Evolutionary conservation across 495 filamentous ascomycete genomes (phyloP), one percentile per base, ranked within the genome.

Genomic region (Tuber aestivum): DNA sequence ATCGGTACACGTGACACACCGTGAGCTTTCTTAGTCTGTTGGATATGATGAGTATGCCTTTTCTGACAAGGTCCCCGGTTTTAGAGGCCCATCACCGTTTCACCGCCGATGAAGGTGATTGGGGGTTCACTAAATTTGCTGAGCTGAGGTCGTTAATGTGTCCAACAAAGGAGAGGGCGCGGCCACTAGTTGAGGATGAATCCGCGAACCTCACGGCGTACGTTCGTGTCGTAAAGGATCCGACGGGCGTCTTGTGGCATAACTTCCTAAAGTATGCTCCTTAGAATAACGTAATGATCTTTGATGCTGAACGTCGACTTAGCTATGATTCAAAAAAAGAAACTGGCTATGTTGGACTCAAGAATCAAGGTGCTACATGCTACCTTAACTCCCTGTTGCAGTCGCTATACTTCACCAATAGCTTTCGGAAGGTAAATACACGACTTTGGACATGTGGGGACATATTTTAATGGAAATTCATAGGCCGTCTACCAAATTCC

Each of bases 161-260:
- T 73, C 83, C 88, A 35, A 86, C 87, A 9, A 90, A 94, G 71
- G 87, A 89, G 45, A 87, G 85, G 77, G 87, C 86, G 14, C 88
- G 91, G 50, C 92, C 92, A n/a, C 87, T 99, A 76, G 90, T 97
- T 20, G 94, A 98, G 84, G 91, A 94, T 80, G 93, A 97, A 70
- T 87, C 89, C 41, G 93, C 91, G 70, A 95, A 92, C 79, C 87
- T 98, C 78, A 97, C 94, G 2, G 95, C 94, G 70, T 99, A 97
- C 82, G 92, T 99, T 70, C 89, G 95, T 69, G 89, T 97, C 70
- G 91, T 97, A 68, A 97, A 97, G 84, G 95, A 99, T 83, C 95
- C 97, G 42, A 99, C 95, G 4, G 95, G 95, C 72, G 95, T 99
- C n/a, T 84, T 99, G 76, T 99, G 95, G 95, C 95, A 99, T 84